Base-by-base conservation (phyloP, 2,329 filamentous ascomycete genomes). In the Aspergillus hiratsukae region DNA sequence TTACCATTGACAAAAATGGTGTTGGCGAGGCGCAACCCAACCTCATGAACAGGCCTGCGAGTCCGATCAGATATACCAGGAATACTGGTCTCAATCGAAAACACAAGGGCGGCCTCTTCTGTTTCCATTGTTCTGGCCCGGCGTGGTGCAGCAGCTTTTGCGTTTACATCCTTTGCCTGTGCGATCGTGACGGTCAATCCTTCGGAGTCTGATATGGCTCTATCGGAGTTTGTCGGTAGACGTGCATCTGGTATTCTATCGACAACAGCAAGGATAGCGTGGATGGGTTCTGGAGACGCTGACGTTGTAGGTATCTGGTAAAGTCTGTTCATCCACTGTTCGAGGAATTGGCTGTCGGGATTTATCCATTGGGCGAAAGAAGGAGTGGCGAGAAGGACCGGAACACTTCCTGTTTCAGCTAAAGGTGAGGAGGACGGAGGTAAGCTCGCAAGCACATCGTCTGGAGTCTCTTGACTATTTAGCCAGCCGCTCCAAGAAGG, bases 1-100 rank as follows among this genome's bases (percentile, higher is more conserved):
- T 69, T 72, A 9, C 74, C 74, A 56, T 76, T 76, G 37, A 72
- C 51, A 46, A 77, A 77, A 9, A 76, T 63, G 1, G 75, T 77
- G 48, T 76, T 74, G 35, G 74, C 72, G 27, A 76, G 67, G n/a
- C 71, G 73, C 27, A 77, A 51, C 41, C 74, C 73, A 43, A 77
- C 57, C 51, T 75, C 69, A 51, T 73, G 63, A 10, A 64, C 54
- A 9, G 57, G 29, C 11, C 52, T 28, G 51, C 48, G 53, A 35
- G 27, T 21, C 46, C 53, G 49, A 21, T 50, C 51, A 27, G 50
- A 23, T 4, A 14, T 31, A 37, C 60, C 43, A 17, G 53, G n/a
- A 17, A 43, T 31, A 9, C 51, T 29, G 17, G 58, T 53, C 35
- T 61, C 59, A 25, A 69, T 58, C 6, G 67, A 66, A 43, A 73